Evolutionary conservation across 371 early-diverging fungal genomes (phyloP).

Genomic region (Apophysomyces variabilis): DNA sequence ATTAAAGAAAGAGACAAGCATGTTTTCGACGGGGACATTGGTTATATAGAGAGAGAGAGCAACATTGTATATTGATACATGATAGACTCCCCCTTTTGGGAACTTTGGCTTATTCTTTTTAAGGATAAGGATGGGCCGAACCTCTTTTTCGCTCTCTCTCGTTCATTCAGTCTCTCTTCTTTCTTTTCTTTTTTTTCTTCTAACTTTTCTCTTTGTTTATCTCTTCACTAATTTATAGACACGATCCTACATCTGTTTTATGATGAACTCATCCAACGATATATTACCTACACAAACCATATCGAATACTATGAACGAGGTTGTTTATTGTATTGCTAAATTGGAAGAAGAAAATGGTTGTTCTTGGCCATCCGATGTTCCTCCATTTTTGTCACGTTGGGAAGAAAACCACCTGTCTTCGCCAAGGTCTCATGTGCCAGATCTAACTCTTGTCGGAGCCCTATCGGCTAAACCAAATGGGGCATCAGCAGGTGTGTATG

Average conservation of each 20-base stretch:
- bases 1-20: no score
- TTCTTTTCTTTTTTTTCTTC: constrained; percentile 11
- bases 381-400: constrained; percentile 1
- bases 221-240: background rate
- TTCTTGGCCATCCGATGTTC: background rate
- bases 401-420: constrained; percentile 6
- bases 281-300: no score
- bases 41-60: no score
- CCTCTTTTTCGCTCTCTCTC: constrained; percentile 15
- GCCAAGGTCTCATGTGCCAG: constrained; percentile 9
- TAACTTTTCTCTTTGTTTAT: background rate
- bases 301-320: no score
- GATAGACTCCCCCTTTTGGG: constrained; percentile 15
- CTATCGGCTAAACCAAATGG: constrained; percentile 23
- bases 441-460: constrained; percentile 10
- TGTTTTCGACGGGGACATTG: no score
- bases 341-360: background rate
- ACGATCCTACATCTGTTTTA: no score
- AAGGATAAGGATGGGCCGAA: background rate
- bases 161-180: constrained; percentile 16
- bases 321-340: background rate
- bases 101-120: constrained; percentile 7
- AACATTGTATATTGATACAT: no score
- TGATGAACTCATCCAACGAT: no score
- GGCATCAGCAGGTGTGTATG: constrained; percentile 34